These are phyloP conservation scores for Candida coquimbonensis DNA, from an alignment of 805 yeast genomes.

Conservation along the genomic window DNA sequence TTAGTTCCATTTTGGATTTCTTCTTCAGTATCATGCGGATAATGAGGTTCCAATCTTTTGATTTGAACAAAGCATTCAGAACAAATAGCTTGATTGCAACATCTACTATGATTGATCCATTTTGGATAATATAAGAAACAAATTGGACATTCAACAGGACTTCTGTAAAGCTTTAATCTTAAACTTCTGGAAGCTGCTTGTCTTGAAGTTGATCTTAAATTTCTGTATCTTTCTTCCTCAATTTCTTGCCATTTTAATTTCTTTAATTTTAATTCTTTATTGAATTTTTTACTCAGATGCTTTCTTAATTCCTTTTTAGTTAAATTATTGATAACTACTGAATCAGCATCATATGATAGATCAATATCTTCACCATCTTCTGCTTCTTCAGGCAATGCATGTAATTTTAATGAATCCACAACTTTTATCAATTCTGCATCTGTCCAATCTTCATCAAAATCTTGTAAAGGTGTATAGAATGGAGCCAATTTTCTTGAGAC, in stretches of 20 bases:
- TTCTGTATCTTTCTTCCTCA: constrained; percentile 27
- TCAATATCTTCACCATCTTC: constrained; percentile 53
- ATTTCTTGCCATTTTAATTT: constrained; percentile 30
- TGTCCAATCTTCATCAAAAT: constrained; percentile 64
- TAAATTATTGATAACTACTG: constrained; percentile 36
- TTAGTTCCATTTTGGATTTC: constrained; percentile 25
- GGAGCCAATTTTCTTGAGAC: constrained; percentile 75
- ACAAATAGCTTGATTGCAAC: constrained; percentile 92
- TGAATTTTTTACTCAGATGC: constrained; percentile 29
- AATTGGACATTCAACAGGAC: constrained; percentile 84
- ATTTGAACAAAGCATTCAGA: constrained; percentile 96
- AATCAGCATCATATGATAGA: constrained; percentile 50
- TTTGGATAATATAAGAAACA: constrained; percentile 85
- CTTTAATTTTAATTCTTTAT: constrained; percentile 33
- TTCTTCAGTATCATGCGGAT: constrained; percentile 67
- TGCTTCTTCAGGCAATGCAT: constrained; percentile 42
- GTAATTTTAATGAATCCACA: constrained; percentile 46
- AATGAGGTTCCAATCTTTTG: constrained; percentile 86
- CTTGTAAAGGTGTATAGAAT: constrained; percentile 83
- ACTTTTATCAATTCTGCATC: constrained; percentile 56
- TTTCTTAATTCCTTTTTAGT: constrained; percentile 39
- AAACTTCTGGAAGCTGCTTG: constrained; percentile 35
- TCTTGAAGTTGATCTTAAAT: constrained; percentile 30
- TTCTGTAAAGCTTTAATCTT: constrained; percentile 53
- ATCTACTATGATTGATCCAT: constrained; percentile 69